Conservation (phyloP, 148 eudicot species). For the Vaccinium darrowii region DNA sequence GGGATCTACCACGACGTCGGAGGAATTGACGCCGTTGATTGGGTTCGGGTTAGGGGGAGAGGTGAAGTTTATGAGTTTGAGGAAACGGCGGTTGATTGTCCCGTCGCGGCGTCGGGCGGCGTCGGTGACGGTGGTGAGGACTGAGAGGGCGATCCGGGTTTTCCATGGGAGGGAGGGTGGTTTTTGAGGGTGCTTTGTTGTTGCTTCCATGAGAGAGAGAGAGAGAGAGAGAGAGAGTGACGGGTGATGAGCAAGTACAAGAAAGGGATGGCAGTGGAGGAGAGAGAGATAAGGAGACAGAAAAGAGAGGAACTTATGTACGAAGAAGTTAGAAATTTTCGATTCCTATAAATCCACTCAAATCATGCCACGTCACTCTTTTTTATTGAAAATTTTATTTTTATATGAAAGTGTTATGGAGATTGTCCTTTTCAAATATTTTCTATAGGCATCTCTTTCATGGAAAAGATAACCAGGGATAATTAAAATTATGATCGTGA, state of each 20-base stretch:
- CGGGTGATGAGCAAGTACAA: background rate
- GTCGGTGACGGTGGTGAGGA: slow-evolving; percentile 40
- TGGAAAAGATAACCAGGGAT: too few relatives aligned
- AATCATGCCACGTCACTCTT: too few relatives aligned
- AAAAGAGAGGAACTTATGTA: too few relatives aligned
- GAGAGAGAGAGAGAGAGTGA: background rate
- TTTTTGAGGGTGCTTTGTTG: background rate
- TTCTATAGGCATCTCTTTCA: too few relatives aligned
- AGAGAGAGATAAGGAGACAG: too few relatives aligned
- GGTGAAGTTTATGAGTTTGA: slow-evolving; percentile 39
- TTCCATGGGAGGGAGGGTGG: slow-evolving; percentile 34
- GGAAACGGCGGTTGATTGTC: slow-evolving; percentile 68
- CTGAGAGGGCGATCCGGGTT: slow-evolving; percentile 38
- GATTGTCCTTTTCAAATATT: too few relatives aligned
- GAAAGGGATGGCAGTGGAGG: too few relatives aligned
- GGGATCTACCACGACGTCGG: slow-evolving; percentile 56
- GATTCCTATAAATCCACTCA: too few relatives aligned
- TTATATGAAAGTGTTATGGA: too few relatives aligned
- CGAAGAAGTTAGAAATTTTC: too few relatives aligned
- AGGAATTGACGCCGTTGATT: slow-evolving; percentile 42
- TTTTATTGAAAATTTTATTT: too few relatives aligned
- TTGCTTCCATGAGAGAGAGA: background rate
- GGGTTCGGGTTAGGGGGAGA: slow-evolving; percentile 47
- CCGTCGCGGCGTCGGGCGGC: slow-evolving; percentile 48
- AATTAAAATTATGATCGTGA: too few relatives aligned